These are phyloP conservation scores for Aspergillus indologenus DNA, from an alignment of 495 filamentous ascomycete species.

Conservation along the genomic window DNA sequence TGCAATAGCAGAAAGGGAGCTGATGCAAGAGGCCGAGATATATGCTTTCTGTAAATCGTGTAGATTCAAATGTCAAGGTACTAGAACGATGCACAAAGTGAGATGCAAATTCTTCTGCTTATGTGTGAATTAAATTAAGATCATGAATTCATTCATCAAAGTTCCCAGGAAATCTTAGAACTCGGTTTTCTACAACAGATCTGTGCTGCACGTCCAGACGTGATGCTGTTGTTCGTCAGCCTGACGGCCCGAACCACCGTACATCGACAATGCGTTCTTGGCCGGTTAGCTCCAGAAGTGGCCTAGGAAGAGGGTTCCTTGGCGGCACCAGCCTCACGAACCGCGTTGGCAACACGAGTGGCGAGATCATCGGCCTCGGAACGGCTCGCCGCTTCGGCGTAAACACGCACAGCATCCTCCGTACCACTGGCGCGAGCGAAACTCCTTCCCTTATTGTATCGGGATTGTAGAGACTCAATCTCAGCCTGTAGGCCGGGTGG, in stretches of 20 bases:
- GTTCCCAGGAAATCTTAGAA: slow-evolving; percentile 1
- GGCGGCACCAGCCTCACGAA: slow-evolving; percentile 45
- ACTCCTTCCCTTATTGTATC: slow-evolving; percentile 83
- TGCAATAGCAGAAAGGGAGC: neutral
- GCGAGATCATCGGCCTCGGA: slow-evolving; percentile 84
- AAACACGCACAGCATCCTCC: slow-evolving; percentile 93
- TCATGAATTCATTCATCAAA: slow-evolving; percentile 18
- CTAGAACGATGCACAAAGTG: neutral
- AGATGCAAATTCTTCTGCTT: slow-evolving; percentile 4
- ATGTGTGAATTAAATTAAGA: slow-evolving; percentile 9
- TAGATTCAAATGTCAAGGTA: neutral
- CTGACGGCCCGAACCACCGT: neutral
- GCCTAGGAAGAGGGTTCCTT: slow-evolving; percentile 14
- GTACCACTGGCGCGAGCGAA: slow-evolving; percentile 94
- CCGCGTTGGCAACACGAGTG: slow-evolving; percentile 72
- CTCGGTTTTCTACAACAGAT: neutral
- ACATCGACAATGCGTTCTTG: neutral
- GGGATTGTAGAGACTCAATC: slow-evolving; percentile 83
- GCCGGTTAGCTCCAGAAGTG: neutral
- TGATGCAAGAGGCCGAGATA: neutral
- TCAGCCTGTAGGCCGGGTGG: slow-evolving; percentile 74
- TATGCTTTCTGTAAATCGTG: neutral
- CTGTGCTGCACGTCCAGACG: neutral
- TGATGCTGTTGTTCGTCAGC: neutral
- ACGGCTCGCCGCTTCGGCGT: slow-evolving; percentile 89